Evolutionary conservation across 148 eudicot species (phyloP), one percentile per base, ranked within the genome.

Genomic region (Chenopodium album): DNA sequence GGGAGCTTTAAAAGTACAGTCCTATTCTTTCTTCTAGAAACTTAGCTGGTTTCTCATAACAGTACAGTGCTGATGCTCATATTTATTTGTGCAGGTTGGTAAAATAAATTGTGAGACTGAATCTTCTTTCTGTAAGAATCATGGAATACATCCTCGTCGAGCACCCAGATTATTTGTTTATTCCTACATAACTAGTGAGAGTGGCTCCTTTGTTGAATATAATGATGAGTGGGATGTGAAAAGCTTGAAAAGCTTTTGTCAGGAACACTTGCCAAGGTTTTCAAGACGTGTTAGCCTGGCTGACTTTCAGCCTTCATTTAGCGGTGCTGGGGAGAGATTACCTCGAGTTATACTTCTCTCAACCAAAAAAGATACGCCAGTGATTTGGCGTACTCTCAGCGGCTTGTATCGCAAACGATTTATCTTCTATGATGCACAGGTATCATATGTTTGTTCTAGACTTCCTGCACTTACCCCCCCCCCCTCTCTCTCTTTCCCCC

Each of bases 321-420:
- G 86, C 74, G 60, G 86, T 76, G 52, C 54, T 70, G 88, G 81
- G 64, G 90, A 89, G 78, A 76, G 74, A n/a, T 87, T 88, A 73
- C 98, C 99, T 82, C 92, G 78, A 81, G 92, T 94, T 78, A 86
- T 95, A 90, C 94, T 95, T 86, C 89, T 95, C 75, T 93, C 99
- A 12, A 86, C 98, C 37, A 93, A 90, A 86, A 95, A 91, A 82
- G 93, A 91, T 82, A 92, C 98, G 41, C 99, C 99, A 9, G 85
- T 89, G 50, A 94, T 95, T 85, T 95, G 99, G 99, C 95, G 94
- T 71, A 91, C 90, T 46, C 92, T 95, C 75, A 92, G 94, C 85
- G 98, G 99, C 74, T 82, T 95, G 89, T 89, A 88, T 77, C 93
- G 82, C 70, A 92, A 89, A 34, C 93, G 88, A 34, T 81, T 93